These are phyloP conservation scores for Leccinum pseudoinsigne DNA, from an alignment of 1,284 basidiomycete genomes.

Conservation along the genomic window DNA sequence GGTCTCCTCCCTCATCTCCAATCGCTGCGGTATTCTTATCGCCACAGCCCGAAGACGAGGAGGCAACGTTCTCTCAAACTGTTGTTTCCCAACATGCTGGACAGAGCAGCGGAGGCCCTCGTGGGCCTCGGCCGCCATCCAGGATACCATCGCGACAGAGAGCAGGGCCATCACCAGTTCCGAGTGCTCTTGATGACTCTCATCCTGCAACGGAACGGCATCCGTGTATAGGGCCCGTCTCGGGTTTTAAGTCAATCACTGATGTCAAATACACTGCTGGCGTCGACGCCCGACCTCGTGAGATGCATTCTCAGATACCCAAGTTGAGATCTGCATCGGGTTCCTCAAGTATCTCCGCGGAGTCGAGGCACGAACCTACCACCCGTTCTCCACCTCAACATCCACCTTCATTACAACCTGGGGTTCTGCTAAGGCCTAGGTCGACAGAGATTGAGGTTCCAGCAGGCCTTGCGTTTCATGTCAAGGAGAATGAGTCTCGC, in stretches of 20 bases:
- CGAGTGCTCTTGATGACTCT: slow-evolving; percentile 3
- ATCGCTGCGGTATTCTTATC: slow-evolving; percentile 2
- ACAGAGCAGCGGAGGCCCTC: slow-evolving; percentile 17
- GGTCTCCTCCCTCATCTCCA: slow-evolving; percentile 10
- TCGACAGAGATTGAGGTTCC: not conserved
- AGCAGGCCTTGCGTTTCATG: not conserved
- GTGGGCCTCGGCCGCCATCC: slow-evolving; percentile 18
- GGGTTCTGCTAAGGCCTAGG: slow-evolving; percentile 3
- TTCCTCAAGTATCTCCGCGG: slow-evolving; percentile 27
- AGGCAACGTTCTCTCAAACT: not conserved
- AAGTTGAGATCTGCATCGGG: slow-evolving; percentile 30
- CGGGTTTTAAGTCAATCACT: slow-evolving; percentile 21
- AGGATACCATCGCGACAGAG: slow-evolving; percentile 20
- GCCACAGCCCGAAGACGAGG: slow-evolving; percentile 6
- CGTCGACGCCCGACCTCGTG: slow-evolving; percentile 12
- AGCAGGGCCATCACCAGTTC: slow-evolving; percentile 3
- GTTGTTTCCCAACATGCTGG: slow-evolving; percentile 14
- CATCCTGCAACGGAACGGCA: slow-evolving; percentile 1
- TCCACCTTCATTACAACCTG: slow-evolving; percentile 11
- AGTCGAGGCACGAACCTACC: slow-evolving; percentile 9
- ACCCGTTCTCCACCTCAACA: slow-evolving; percentile 7
- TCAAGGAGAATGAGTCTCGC: slow-evolving; percentile 34
- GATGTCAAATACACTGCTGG: slow-evolving; percentile 5
- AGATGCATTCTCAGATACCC: slow-evolving; percentile 29
- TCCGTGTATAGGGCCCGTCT: slow-evolving; percentile 4